Conservation (phyloP, 2,329 filamentous ascomycete genomes). For the Diaporthe nobilis region DNA sequence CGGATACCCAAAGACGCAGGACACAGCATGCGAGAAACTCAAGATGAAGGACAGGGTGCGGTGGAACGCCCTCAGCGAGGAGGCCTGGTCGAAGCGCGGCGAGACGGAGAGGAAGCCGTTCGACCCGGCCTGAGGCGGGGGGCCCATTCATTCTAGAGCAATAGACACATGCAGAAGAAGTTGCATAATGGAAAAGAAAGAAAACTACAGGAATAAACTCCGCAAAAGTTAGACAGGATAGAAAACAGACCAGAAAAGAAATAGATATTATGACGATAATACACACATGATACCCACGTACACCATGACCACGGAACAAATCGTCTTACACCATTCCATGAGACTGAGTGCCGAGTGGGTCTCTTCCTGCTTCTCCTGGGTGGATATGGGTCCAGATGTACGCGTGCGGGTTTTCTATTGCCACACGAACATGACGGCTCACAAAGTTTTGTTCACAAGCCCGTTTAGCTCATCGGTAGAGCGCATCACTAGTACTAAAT, state of each 20-base stretch:
- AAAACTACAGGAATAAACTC: conserved; percentile 25
- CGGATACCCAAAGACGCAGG: conserved; percentile 8
- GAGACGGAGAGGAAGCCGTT: conserved; percentile 34
- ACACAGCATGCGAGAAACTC: background rate
- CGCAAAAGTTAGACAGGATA: conserved; percentile 2
- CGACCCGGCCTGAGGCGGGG: background rate
- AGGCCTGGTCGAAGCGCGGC: conserved; percentile 26
- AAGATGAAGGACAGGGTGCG: conserved; percentile 24
- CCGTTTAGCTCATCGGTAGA: conserved; percentile 43
- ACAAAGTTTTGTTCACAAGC: background rate
- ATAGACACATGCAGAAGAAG: background rate
- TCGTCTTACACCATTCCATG: background rate
- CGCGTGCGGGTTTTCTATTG: background rate
- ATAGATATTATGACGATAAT: conserved; percentile 5
- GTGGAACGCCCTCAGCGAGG: conserved; percentile 27
- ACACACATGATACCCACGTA: conserved; percentile 13
- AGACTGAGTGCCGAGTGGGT: background rate
- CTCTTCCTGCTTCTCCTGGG: background rate
- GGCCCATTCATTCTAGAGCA: background rate
- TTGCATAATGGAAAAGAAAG: background rate
- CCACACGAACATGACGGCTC: accelerated
- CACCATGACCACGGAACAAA: background rate
- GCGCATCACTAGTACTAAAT: conserved; percentile 40
- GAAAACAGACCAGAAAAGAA: background rate
- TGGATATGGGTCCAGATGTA: too few relatives aligned